Evolutionary conservation across 345 rosid genomes (phyloP).

Genomic region (Citrus inodora): DNA sequence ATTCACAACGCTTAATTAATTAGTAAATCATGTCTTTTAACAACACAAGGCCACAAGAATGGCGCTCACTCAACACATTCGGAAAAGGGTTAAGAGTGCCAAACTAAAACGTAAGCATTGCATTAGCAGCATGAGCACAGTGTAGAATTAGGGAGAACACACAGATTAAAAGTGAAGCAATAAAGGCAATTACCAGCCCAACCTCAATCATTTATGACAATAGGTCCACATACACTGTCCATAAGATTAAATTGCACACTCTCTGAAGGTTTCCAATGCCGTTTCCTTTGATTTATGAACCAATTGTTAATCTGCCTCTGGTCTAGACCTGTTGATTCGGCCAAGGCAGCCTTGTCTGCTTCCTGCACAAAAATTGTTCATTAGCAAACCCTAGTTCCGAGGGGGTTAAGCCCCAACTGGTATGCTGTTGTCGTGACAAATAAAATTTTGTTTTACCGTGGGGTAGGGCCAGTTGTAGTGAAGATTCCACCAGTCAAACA

Average conservation of each 20-base stretch:
- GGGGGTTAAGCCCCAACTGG: neutral
- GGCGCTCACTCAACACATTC: too few relatives aligned
- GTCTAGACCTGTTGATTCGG: conserved; percentile 48
- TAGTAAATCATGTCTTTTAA: too few relatives aligned
- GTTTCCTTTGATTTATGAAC: conserved; percentile 62
- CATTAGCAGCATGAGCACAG: neutral
- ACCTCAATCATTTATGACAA: conserved; percentile 15
- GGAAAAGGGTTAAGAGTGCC: too few relatives aligned
- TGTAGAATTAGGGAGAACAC: neutral
- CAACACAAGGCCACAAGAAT: too few relatives aligned
- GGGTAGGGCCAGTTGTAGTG: conserved; percentile 66
- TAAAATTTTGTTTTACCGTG: conserved; percentile 24
- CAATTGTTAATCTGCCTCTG: conserved; percentile 66
- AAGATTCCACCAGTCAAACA: conserved; percentile 53
- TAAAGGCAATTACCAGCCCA: neutral
- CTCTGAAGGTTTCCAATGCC: conserved; percentile 62
- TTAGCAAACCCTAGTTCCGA: neutral
- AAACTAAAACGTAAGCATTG: neutral
- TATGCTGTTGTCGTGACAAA: too few relatives aligned
- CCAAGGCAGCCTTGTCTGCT: conserved; percentile 45
- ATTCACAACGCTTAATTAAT: too few relatives aligned
- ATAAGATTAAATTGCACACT: conserved; percentile 43
- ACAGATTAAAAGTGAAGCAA: neutral
- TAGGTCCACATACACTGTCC: conserved; percentile 37
- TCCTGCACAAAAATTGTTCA: conserved; percentile 24